These are phyloP conservation scores for Torulaspora globosa DNA, from an alignment of 1,139 yeast species.

Conservation along the genomic window DNA sequence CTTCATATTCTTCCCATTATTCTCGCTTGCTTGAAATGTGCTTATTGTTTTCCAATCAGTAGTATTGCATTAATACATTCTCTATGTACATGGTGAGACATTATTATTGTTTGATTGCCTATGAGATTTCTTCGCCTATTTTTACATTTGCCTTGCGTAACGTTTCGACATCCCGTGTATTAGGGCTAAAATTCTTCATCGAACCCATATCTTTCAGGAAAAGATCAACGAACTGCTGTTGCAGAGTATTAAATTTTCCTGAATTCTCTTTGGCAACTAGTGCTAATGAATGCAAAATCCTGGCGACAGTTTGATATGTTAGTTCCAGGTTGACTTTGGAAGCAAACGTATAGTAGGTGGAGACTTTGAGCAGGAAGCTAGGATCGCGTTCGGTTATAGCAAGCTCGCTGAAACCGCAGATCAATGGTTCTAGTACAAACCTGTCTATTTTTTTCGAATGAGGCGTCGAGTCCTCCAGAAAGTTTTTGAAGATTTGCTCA, in stretches of 20 bases:
- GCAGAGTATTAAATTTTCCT: constrained; percentile 14
- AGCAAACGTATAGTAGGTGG: constrained; percentile 11
- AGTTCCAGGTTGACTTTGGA: constrained; percentile 10
- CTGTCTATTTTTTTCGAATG: constrained; percentile 16
- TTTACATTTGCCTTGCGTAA: constrained; percentile 13
- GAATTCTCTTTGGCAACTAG: constrained; percentile 13
- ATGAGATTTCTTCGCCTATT: constrained; percentile 6
- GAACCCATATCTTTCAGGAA: constrained; percentile 16
- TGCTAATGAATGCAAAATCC: constrained; percentile 18
- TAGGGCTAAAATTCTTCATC: constrained; percentile 17
- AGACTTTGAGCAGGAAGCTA: constrained; percentile 14
- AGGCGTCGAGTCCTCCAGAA: constrained; percentile 10
- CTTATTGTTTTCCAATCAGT: neutral
- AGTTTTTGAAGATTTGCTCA: constrained; percentile 28
- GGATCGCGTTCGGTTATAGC: constrained; percentile 15
- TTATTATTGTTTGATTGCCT: neutral
- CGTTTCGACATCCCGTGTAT: constrained; percentile 15
- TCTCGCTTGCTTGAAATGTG: too few species aligned
- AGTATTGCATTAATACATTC: constrained; percentile 3
- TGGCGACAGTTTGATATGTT: constrained; percentile 15
- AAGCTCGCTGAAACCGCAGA: constrained; percentile 23
- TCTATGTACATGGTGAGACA: constrained; percentile 8
- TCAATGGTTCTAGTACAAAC: constrained; percentile 21
- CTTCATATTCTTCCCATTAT: neutral
- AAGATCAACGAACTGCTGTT: constrained; percentile 14